Evolutionary conservation across 2,329 filamentous ascomycete genomes (phyloP).

Genomic region (Fonsecaea monophora): DNA sequence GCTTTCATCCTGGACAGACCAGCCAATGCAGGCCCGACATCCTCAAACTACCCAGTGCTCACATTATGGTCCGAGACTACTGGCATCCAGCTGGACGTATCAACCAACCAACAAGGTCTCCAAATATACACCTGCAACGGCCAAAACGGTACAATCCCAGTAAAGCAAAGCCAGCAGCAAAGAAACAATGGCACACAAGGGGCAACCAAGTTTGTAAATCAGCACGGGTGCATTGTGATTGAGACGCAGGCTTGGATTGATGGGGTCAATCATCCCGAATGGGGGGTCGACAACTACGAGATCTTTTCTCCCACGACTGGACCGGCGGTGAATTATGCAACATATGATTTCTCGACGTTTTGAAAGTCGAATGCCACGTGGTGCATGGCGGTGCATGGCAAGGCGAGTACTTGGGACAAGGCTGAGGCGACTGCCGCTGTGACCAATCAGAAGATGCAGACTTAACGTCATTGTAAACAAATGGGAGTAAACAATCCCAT

Average conservation of each 20-base stretch:
- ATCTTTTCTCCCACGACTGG: constrained; percentile 50
- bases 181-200: constrained; percentile 64
- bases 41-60: constrained; percentile 58
- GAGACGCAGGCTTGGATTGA: constrained; percentile 96
- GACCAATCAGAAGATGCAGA: constrained; percentile 30
- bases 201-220: constrained; percentile 54
- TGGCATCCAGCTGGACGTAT: constrained; percentile 83
- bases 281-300: constrained; percentile 66
- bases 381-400: neutral
- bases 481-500: constrained; percentile 23
- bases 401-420: neutral
- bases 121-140: constrained; percentile 86
- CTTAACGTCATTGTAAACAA: constrained; percentile 37
- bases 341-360: constrained; percentile 53
- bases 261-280: constrained; percentile 88
- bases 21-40: constrained; percentile 39
- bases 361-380: constrained; percentile 33
- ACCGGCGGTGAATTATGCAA: constrained; percentile 53
- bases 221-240: constrained; percentile 87
- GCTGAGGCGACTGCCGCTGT: neutral
- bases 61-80: constrained; percentile 71
- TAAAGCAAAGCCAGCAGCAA: constrained; percentile 52
- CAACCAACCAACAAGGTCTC: constrained; percentile 82
- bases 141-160: constrained; percentile 68
- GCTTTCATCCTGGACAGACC: constrained; percentile 57